Evolutionary conservation across 768 basidiomycete genomes (phyloP), one percentile per base, ranked within the genome.

Genomic region (Termitomyces sp.): DNA sequence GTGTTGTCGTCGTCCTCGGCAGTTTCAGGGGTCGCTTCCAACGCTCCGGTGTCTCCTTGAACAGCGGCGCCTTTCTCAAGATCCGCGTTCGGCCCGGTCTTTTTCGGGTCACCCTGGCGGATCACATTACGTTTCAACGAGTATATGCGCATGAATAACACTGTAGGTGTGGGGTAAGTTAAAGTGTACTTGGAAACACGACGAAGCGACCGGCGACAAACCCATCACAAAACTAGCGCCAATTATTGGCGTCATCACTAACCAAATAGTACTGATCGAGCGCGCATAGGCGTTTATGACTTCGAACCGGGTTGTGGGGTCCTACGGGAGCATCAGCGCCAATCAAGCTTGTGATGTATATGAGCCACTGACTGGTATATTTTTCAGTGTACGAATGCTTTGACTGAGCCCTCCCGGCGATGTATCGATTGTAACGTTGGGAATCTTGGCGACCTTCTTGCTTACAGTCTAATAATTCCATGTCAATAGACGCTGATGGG

Each of bases 181-280:
- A 16, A 28, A 28, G 54, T 46, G 22, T 1, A 33, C 32, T 59
- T 35, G 48, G 38, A 11, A 28, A 12, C n/a, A 15, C 24, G 6
- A n/a, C 13, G 35, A 24, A 48, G 28, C 12, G 15, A n/a, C 15
- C 24, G 22, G 8, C 24, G 15, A 67, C 79, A 67, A 60, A 82
- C 82, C 74, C 74, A 82, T 75, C 33, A 89, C 64, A 65, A 89
- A 79, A 32, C 80, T 77, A 45, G 77, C 75, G 13, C 83, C 85
- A 8, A 82, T 55, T 33, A 90, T 73, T 0, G 85, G 87, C 11
- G 86, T 86, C 70, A 78, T 79, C 8, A 86, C 84, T 20, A 89
- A 63, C 88, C 89, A 91, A 24, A 91, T 85, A 49, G 68, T 75
- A 63, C 80, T 79, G 42, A 91, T 85, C 3, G 88, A 84, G 33